Evolutionary conservation across 2,329 filamentous ascomycete species (phyloP).

Genomic region (Fusarium coicis): DNA sequence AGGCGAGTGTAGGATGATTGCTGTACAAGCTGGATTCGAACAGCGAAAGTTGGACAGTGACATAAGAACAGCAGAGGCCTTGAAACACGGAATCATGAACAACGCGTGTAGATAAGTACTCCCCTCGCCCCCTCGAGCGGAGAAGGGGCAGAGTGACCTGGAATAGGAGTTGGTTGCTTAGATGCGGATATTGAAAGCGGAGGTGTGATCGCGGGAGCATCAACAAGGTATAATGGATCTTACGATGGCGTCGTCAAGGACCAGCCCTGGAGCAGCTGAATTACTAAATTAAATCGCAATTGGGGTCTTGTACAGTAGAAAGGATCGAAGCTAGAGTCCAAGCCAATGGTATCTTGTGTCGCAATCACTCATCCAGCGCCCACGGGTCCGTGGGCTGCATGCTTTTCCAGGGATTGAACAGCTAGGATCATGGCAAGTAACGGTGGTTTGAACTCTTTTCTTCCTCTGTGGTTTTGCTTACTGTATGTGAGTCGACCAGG

Average conservation of each 20-base stretch:
- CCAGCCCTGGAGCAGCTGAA: conserved; percentile 16
- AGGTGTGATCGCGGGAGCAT: conserved; percentile 33
- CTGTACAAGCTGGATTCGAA: background rate
- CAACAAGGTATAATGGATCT: conserved; percentile 18
- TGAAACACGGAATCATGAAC: background rate
- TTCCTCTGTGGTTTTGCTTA: background rate
- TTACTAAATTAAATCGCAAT: background rate
- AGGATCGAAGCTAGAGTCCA: conserved; percentile 6
- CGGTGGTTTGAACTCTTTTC: background rate
- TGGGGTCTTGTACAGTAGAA: background rate
- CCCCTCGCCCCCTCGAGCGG: background rate
- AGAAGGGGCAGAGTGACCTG: background rate
- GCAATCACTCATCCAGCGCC: background rate
- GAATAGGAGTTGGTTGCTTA: conserved; percentile 16
- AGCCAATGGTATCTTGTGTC: conserved; percentile 18
- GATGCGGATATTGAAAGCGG: conserved; percentile 2
- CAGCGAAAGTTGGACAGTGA: conserved; percentile 1
- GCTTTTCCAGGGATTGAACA: conserved; percentile 1
- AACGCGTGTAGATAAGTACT: background rate
- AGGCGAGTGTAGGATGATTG: background rate
- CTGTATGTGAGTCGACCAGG: conserved; percentile 2
- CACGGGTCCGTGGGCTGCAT: conserved; percentile 9
- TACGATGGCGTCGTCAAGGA: conserved; percentile 33
- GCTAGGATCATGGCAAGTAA: conserved; percentile 24
- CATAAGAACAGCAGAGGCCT: background rate